Conservation (phyloP, 1,284 basidiomycete species). For the Cutaneotrichosporon cyanovorans region DNA sequence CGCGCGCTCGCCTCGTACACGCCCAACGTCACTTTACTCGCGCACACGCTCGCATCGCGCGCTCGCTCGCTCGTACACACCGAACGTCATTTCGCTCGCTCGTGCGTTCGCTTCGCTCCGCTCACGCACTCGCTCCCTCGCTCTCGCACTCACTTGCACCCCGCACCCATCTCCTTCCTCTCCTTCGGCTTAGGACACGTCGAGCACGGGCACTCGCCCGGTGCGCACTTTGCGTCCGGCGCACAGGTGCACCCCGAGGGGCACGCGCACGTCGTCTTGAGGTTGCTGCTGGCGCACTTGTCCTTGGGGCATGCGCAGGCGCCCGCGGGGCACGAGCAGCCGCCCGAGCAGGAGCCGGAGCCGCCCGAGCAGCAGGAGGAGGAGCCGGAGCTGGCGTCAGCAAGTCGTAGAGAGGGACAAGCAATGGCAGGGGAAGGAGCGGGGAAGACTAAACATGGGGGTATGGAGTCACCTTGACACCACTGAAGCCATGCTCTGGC, state of each 20-base stretch:
- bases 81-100: neutral
- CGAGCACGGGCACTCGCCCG: conserved; percentile 7
- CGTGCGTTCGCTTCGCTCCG: neutral
- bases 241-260: conserved; percentile 7
- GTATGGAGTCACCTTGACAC: too few relatives aligned
- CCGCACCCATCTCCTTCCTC: neutral
- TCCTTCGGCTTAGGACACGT: conserved; percentile 13
- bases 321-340: conserved; percentile 12
- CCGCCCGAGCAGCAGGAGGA: too few relatives aligned
- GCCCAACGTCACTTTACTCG: too few relatives aligned
- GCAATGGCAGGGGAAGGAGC: too few relatives aligned
- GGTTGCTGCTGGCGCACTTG: conserved; percentile 17
- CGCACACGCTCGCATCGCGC: neutral
- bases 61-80: neutral
- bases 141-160: conserved; percentile 1
- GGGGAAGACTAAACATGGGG: too few relatives aligned
- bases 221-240: conserved; percentile 11
- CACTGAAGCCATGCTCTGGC: too few relatives aligned
- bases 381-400: too few relatives aligned
- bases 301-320: conserved; percentile 12
- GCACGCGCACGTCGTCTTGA: conserved; percentile 10
- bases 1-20: too few relatives aligned
- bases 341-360: neutral
- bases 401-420: too few relatives aligned
- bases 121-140: neutral